Base-by-base conservation (phyloP, 78 protist species). In the Dictyostelium purpureum region DNA sequence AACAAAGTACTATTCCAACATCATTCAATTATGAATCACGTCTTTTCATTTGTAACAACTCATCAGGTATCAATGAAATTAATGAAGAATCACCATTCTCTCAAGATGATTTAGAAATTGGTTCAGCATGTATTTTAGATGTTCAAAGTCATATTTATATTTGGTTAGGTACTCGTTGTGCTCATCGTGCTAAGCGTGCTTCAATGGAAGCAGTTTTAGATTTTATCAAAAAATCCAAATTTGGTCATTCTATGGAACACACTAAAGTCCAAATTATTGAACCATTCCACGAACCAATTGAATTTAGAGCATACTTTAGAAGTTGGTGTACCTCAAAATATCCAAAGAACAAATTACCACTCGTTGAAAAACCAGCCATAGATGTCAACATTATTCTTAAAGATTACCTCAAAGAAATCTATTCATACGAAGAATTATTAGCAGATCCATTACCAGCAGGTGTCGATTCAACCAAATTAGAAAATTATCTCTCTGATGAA, bases 391-490 rank as follows among this genome's bases (percentile, higher is more conserved):
- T 40, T 7, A 76, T 90, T 1, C 89, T 90, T 2, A 70, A 61
- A 51, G 89, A 90, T 75, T 90, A 90, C 63, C 70, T 75, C 63
- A 74, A 71, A 63, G 88, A 78, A 79, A 38, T 75, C 21, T 90
- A 90, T 45, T 49, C 88, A 40, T 90, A 90, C 24, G 76, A 90
- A 49, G 95, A 90, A 35, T 42, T 90, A 21, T 69, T 90, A 35
- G 63, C 89, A 1, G 89, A 90, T 45, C 88, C 88, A 40, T 24
- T 90, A 2, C 95, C 95, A 49, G 77, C 79, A 6, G 95, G 95
- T 43, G 78, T 90, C 16, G 95, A 90, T 51, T 37, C 79, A 7
- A 77, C 85, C 1, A 75, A 77, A 57, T 74, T 88, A 6, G 94
- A 88, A 14, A 77, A 37, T 37, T 88, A 88, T 42, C 51, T 88